Conservation (phyloP, 192 early-diverging fungal genomes). For the Backusella westeae region DNA sequence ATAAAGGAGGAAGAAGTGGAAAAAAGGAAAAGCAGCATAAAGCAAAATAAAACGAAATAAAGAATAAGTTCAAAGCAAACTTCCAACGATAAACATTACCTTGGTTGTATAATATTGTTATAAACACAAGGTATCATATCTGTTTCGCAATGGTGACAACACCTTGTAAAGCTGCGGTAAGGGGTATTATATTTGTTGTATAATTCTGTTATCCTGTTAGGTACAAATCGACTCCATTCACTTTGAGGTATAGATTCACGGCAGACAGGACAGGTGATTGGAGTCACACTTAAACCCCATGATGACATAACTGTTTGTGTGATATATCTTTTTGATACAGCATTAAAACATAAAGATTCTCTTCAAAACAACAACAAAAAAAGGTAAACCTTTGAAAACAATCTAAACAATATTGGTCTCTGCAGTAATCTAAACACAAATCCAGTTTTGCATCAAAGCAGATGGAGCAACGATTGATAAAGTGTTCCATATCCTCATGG, state of each 20-base stretch:
- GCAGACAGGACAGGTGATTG: constrained; percentile 59
- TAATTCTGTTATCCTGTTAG: constrained; percentile 35
- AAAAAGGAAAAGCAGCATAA: background rate
- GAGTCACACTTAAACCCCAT: constrained; percentile 57
- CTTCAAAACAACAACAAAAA: constrained; percentile 6
- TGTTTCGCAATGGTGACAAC: constrained; percentile 47
- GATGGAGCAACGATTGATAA: constrained; percentile 54
- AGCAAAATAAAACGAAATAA: background rate
- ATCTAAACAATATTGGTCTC: constrained; percentile 56
- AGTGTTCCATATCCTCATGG: constrained; percentile 48
- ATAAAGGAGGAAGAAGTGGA: background rate
- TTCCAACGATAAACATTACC: background rate
- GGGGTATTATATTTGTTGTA: constrained; percentile 56
- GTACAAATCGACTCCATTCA: constrained; percentile 59
- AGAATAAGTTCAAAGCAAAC: background rate
- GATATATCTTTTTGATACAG: constrained; percentile 38
- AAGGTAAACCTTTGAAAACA: constrained; percentile 29
- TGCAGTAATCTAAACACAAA: constrained; percentile 53
- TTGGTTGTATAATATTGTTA: constrained; percentile 1
- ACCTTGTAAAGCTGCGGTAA: constrained; percentile 49
- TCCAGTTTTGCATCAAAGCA: constrained; percentile 58
- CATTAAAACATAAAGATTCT: background rate
- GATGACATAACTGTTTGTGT: constrained; percentile 55
- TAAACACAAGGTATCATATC: constrained; percentile 41
- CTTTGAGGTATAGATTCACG: constrained; percentile 43